These are phyloP conservation scores for Umbelopsis isabellina DNA, from an alignment of 192 early-diverging fungal genomes.

Conservation along the genomic window DNA sequence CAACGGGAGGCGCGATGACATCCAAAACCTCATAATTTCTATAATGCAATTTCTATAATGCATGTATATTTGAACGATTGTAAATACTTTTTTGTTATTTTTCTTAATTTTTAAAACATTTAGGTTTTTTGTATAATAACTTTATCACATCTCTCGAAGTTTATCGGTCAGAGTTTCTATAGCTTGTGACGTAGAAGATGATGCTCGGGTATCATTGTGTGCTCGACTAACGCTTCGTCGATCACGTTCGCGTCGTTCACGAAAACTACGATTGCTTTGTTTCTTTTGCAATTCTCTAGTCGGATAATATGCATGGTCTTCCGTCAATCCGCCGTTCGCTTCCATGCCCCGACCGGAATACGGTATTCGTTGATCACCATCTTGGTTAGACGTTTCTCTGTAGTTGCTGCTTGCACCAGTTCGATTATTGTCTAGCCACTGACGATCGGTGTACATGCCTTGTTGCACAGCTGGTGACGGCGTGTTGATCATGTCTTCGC, in stretches of 20 bases:
- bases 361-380: background rate
- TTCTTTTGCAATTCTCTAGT: slow-evolving; percentile 33
- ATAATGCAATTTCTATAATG: too few species aligned
- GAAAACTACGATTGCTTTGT: slow-evolving; percentile 41
- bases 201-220: slow-evolving; percentile 18
- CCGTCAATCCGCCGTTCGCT: slow-evolving; percentile 1
- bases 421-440: slow-evolving; percentile 11
- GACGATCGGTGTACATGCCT: background rate
- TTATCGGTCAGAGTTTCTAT: slow-evolving; percentile 4
- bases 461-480: background rate
- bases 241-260: slow-evolving; percentile 42
- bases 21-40: too few species aligned
- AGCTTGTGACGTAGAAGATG: background rate
- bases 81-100: too few species aligned
- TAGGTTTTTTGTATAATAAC: background rate
- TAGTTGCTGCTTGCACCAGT: background rate
- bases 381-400: background rate
- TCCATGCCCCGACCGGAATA: slow-evolving; percentile 18
- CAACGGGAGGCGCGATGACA: too few species aligned
- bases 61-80: too few species aligned
- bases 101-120: too few species aligned
- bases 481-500: background rate
- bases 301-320: slow-evolving; percentile 16
- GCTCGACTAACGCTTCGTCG: slow-evolving; percentile 33
- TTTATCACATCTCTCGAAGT: slow-evolving; percentile 3